Conservation (phyloP, 495 filamentous ascomycete species). For the Penicillium cinerascens region DNA sequence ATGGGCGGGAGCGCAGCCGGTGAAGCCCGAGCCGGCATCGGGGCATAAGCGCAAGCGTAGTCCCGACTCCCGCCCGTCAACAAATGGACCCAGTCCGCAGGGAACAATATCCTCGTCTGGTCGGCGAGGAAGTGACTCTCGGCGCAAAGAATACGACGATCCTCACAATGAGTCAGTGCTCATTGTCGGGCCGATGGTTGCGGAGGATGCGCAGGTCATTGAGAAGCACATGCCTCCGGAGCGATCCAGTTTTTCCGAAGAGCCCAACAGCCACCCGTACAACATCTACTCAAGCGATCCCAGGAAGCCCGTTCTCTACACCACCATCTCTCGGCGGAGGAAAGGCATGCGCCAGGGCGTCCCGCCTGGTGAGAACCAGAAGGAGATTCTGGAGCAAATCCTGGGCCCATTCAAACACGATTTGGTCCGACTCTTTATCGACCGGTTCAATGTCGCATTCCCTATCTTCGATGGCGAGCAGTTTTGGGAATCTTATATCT, state of each 20-base stretch:
- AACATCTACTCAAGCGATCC: slow-evolving; percentile 50
- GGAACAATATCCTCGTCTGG: slow-evolving; percentile 28
- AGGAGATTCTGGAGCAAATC: slow-evolving; percentile 53
- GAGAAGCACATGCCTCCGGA: slow-evolving; percentile 49
- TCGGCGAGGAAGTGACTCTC: slow-evolving; percentile 32
- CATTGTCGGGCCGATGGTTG: slow-evolving; percentile 50
- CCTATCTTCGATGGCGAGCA: slow-evolving; percentile 51
- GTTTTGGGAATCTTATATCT: slow-evolving; percentile 45
- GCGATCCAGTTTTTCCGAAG: slow-evolving; percentile 33
- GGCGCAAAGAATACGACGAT: slow-evolving; percentile 37
- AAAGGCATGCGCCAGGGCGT: slow-evolving; percentile 45
- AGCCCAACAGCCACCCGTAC: slow-evolving; percentile 43
- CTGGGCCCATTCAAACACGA: slow-evolving; percentile 50
- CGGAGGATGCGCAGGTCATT: slow-evolving; percentile 51
- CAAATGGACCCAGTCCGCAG: slow-evolving; percentile 27
- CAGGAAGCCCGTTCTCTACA: slow-evolving; percentile 46
- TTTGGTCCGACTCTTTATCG: slow-evolving; percentile 49
- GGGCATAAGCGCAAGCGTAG: slow-evolving; percentile 43
- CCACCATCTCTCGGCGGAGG: slow-evolving; percentile 44
- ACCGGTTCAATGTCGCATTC: slow-evolving; percentile 50
- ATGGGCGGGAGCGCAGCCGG: slow-evolving; percentile 26
- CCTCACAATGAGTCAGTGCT: slow-evolving; percentile 47
- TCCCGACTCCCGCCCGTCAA: slow-evolving; percentile 25
- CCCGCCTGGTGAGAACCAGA: slow-evolving; percentile 50
- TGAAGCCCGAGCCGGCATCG: slow-evolving; percentile 20